Evolutionary conservation across 2,329 filamentous ascomycete species (phyloP).

Genomic region (Lecanicillium sp.): DNA sequence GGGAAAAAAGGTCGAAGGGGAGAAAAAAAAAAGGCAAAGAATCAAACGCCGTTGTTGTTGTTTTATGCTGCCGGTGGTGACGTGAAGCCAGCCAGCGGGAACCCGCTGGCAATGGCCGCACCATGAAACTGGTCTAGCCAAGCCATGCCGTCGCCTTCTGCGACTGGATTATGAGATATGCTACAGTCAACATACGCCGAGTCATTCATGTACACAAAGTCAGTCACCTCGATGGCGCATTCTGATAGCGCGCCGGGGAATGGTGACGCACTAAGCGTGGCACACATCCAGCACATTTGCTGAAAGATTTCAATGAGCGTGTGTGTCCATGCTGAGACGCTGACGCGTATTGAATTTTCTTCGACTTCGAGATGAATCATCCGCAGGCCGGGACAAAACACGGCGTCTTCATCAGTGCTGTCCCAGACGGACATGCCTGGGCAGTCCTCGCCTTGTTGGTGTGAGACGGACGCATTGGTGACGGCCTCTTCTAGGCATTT

Average conservation of each 20-base stretch:
- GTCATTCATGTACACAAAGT: conserved; percentile 24
- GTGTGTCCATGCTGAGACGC: conserved; percentile 24
- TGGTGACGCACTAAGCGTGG: conserved; percentile 24
- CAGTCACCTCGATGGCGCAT: conserved; percentile 20
- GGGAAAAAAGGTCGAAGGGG: not conserved
- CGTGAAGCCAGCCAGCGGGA: conserved; percentile 17
- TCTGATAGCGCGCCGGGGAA: conserved; percentile 22
- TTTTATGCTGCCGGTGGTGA: conserved; percentile 3
- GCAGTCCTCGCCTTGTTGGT: conserved; percentile 16
- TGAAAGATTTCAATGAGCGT: conserved; percentile 27
- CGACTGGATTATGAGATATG: conserved; percentile 22
- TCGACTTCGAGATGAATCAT: conserved; percentile 27
- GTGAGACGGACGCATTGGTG: conserved; percentile 17
- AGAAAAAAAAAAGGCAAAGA: not conserved
- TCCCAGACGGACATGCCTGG: conserved; percentile 29
- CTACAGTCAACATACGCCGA: conserved; percentile 25
- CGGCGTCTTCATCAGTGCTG: conserved; percentile 16
- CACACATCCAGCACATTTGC: conserved; percentile 29
- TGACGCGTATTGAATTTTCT: conserved; percentile 21
- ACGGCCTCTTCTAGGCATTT: conserved; percentile 24
- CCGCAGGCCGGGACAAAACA: conserved; percentile 21
- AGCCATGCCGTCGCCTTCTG: conserved; percentile 16
- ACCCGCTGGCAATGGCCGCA: conserved; percentile 24
- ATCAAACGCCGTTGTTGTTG: not conserved
- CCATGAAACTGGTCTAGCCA: conserved; percentile 23